These are phyloP conservation scores for Onygenales sp. DNA, from an alignment of 2,329 filamentous ascomycete genomes.

Conservation along the genomic window DNA sequence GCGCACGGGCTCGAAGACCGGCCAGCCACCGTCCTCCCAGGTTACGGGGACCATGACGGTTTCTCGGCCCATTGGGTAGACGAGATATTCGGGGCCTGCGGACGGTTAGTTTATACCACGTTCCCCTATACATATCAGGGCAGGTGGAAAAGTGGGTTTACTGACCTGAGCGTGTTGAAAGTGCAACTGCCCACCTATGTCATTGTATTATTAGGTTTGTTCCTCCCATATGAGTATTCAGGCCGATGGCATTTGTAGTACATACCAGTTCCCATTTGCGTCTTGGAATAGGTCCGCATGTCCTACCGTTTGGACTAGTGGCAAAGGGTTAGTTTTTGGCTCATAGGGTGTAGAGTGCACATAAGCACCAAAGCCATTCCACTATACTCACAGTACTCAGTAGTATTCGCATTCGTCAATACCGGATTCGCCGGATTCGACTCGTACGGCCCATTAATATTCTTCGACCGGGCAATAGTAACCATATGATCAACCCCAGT, in stretches of 20 bases:
- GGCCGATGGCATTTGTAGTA: neutral
- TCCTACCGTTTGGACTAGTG: slow-evolving; percentile 40
- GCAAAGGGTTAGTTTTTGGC: neutral
- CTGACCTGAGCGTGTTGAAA: slow-evolving; percentile 38
- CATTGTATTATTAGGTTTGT: neutral
- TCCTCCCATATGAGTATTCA: neutral
- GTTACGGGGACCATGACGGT: slow-evolving; percentile 40
- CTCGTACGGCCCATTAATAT: slow-evolving; percentile 31
- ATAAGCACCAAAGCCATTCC: neutral
- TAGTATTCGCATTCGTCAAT: slow-evolving; percentile 30
- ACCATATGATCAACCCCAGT: slow-evolving; percentile 20
- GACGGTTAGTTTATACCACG: neutral
- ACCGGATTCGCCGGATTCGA: slow-evolving; percentile 31
- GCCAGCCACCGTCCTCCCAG: slow-evolving; percentile 43
- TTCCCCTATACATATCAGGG: neutral
- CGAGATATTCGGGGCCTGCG: slow-evolving; percentile 20
- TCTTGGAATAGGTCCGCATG: slow-evolving; percentile 51
- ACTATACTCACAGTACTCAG: slow-evolving; percentile 20
- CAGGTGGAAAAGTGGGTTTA: neutral
- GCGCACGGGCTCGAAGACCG: slow-evolving; percentile 32
- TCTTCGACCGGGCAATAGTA: slow-evolving; percentile 21
- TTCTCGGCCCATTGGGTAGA: slow-evolving; percentile 48
- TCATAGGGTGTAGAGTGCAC: too few species aligned
- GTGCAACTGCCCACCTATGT: slow-evolving; percentile 38
- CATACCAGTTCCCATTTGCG: slow-evolving; percentile 33